phyloP scores from a whole-genome alignment of 176 grass and related monocot genomes.

The Carex pumila region DNA sequence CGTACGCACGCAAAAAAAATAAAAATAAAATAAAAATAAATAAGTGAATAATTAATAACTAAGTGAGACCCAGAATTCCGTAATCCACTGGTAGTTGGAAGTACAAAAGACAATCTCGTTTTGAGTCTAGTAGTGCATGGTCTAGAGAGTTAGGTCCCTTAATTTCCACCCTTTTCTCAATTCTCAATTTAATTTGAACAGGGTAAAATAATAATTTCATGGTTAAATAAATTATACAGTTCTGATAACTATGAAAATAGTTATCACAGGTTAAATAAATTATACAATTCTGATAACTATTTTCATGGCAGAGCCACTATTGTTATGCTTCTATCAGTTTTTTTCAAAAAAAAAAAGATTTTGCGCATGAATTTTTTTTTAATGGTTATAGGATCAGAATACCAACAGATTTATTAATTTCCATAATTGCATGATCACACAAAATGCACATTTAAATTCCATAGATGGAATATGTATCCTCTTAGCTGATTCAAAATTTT shows the following conservation, averaged over 20 bases:
- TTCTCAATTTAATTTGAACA: background rate
- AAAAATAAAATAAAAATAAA: background rate
- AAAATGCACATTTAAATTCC: background rate
- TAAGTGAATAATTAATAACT: background rate
- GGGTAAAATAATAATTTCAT: background rate
- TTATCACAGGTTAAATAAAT: background rate
- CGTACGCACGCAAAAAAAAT: background rate
- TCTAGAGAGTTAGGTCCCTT: background rate
- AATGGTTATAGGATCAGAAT: too few species aligned
- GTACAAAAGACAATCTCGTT: background rate
- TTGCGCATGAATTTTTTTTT: too few species aligned
- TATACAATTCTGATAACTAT: background rate
- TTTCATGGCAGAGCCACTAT: too few species aligned
- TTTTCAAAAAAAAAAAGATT: too few species aligned
- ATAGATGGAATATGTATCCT: background rate
- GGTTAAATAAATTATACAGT: background rate
- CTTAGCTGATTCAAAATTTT: too few species aligned
- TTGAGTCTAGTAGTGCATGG: background rate
- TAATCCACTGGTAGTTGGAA: background rate
- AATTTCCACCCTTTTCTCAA: background rate
- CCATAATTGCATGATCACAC: background rate
- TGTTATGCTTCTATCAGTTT: too few species aligned
- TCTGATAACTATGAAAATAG: background rate
- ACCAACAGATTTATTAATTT: too few species aligned
- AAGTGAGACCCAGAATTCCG: background rate